These are phyloP conservation scores for Malbranchea cinnamomea DNA, from an alignment of 2,329 filamentous ascomycete genomes.

Conservation along the genomic window DNA sequence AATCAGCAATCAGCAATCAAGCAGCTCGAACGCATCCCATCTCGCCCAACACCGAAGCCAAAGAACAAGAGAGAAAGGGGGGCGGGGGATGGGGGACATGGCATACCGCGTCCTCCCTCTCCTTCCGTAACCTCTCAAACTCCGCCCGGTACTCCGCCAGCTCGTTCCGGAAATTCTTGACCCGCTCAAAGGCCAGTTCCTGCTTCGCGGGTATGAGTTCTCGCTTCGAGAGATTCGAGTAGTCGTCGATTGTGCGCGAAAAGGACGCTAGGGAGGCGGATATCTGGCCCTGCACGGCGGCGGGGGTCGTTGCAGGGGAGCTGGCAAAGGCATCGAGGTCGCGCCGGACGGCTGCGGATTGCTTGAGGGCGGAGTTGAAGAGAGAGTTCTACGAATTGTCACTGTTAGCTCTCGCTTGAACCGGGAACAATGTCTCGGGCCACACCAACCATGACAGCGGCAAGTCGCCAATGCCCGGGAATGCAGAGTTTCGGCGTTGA, in stretches of 20 bases:
- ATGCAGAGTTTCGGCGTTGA: too few relatives aligned
- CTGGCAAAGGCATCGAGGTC: slow-evolving; percentile 59
- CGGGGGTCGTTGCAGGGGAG: slow-evolving; percentile 40
- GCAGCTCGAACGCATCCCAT: not conserved
- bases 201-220: slow-evolving; percentile 86
- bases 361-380: slow-evolving; percentile 75
- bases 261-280: slow-evolving; percentile 70
- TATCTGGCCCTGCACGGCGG: slow-evolving; percentile 55
- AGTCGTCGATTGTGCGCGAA: slow-evolving; percentile 82
- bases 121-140: slow-evolving; percentile 62
- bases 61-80: not conserved
- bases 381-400: slow-evolving; percentile 50
- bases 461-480: too few relatives aligned
- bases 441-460: too few relatives aligned
- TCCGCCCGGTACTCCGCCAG: slow-evolving; percentile 64
- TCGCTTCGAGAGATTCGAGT: slow-evolving; percentile 67
- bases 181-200: slow-evolving; percentile 72
- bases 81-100: not conserved
- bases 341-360: slow-evolving; percentile 63
- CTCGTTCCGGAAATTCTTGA: slow-evolving; percentile 73
- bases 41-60: not conserved
- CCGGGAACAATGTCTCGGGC: not conserved
- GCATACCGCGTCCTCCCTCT: slow-evolving; percentile 56
- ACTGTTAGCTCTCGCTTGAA: not conserved
- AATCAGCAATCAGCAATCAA: not conserved